phyloP scores from a whole-genome alignment of 805 yeast species.

The Komagataella phaffii region DNA sequence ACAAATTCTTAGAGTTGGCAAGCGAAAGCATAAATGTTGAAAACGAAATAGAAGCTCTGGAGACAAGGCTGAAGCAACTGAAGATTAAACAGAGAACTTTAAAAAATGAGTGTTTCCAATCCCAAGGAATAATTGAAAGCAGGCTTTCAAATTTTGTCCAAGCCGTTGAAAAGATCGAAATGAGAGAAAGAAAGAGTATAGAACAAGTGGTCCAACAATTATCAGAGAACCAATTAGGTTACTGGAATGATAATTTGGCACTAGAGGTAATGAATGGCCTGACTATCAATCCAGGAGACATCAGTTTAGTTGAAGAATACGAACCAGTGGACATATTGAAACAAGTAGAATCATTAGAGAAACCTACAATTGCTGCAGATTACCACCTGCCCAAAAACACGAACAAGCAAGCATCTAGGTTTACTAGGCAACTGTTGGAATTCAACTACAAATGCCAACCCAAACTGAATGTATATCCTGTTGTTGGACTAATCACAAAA shows the following conservation, averaged over 20 bases:
- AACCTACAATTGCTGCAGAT: not conserved
- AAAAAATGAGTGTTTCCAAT: slow-evolving; percentile 24
- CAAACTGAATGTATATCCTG: not conserved
- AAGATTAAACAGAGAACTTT: slow-evolving; percentile 21
- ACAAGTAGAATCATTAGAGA: not conserved
- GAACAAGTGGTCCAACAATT: not conserved
- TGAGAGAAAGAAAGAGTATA: not conserved
- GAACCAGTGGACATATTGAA: not conserved
- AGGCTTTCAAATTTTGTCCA: slow-evolving; percentile 30
- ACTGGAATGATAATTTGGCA: not conserved
- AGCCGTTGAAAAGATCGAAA: slow-evolving; percentile 12
- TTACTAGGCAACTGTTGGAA: not conserved
- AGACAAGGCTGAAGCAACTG: slow-evolving; percentile 18
- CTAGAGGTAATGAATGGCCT: not conserved
- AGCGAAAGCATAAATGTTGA: not conserved
- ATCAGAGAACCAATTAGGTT: not conserved
- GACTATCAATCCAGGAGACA: not conserved
- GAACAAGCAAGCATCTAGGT: not conserved
- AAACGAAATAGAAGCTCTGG: slow-evolving; percentile 23
- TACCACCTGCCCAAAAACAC: not conserved
- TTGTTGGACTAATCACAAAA: not conserved
- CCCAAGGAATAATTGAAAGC: slow-evolving; percentile 38
- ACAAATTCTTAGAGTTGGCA: not conserved
- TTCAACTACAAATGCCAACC: not conserved
- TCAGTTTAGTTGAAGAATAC: not conserved